These are phyloP conservation scores for Ustilago xerochloae DNA, from an alignment of 1,284 basidiomycete genomes.

Conservation along the genomic window DNA sequence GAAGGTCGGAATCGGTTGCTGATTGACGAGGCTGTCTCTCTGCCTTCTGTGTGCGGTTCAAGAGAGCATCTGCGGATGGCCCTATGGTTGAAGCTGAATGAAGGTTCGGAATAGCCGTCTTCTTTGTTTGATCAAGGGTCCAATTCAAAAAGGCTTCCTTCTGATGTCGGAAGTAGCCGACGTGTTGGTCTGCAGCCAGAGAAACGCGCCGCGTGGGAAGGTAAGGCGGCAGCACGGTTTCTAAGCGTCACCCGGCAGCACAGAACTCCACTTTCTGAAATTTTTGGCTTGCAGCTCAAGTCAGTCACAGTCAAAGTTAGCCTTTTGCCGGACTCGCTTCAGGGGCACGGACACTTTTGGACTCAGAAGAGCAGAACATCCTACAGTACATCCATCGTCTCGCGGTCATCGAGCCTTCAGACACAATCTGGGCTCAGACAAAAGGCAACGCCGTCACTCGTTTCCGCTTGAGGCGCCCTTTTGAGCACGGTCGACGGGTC, in stretches of 20 bases:
- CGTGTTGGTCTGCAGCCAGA: constrained; percentile 29
- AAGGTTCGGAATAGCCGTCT: no score
- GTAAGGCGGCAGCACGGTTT: no score
- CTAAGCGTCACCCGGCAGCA: no score
- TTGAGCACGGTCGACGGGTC: no score
- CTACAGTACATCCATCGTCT: not conserved
- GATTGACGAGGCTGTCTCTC: not conserved
- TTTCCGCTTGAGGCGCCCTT: not conserved
- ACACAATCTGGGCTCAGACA: not conserved
- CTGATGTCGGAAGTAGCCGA: constrained; percentile 9
- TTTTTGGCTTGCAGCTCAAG: not conserved
- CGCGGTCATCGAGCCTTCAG: not conserved
- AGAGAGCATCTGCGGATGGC: no score
- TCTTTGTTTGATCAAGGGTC: not conserved
- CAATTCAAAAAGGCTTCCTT: not conserved
- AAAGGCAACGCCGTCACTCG: not conserved
- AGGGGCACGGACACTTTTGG: constrained; percentile 12
- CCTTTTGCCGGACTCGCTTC: not conserved
- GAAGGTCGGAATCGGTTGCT: no score
- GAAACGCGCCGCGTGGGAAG: constrained; percentile 20
- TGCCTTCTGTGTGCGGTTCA: not conserved
- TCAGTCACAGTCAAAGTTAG: no score
- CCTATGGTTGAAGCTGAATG: no score
- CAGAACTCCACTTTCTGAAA: constrained; percentile 25
- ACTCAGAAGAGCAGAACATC: not conserved